Evolutionary conservation across 495 filamentous ascomycete species (phyloP), one percentile per base, ranked within the genome.

Genomic region (Neurospora cerealis): DNA sequence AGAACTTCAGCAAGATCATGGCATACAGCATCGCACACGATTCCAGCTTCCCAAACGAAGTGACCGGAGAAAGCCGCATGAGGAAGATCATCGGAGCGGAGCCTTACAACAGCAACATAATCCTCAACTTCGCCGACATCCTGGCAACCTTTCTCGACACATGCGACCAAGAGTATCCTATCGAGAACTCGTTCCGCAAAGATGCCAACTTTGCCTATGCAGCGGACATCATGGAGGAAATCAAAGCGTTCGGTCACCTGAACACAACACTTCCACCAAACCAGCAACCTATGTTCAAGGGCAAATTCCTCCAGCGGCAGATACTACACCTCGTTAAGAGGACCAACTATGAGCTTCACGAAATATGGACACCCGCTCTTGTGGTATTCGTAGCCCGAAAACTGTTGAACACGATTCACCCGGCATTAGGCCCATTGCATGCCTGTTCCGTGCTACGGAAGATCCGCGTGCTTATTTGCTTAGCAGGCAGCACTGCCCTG

Each of bases 11-110:
- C 60, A 95, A 93, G 81, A 88, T 91, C 15, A 87, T 93, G 60
- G 93, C 94, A 32, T 98, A 98, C 81, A 89, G 91, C 73, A 89
- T 97, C 71, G 91, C 92, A 5, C 88, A 91, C 77, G 94, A 97
- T 79, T 90, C 94, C 74, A 87, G 87, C 77, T 82, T 88, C 34
- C 85, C 89, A 21, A 87, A 86, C 54, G 79, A 89, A 72, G 84
- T 87, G n/a, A 86, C 80, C 7, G 90, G 91, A 13, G 93, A 97
- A 75, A 84, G 84, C 48, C 85, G 89, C 69, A 76, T 98, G 7
- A 89, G 91, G 74, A 90, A 89, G 70, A 81, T 88, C 5, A 81
- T 98, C 3, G 93, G 92, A 0, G 86, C 87, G 66, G 89, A 92
- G 37, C 75, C 75, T 11, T 97, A 92, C 75, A 77, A 87, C 28